A percentile compares a stretch with the other conserved stretches of the same genome.
phyloP scores from a whole-genome alignment of 768 basidiomycete species.

The Mrakia frigida region DNA sequence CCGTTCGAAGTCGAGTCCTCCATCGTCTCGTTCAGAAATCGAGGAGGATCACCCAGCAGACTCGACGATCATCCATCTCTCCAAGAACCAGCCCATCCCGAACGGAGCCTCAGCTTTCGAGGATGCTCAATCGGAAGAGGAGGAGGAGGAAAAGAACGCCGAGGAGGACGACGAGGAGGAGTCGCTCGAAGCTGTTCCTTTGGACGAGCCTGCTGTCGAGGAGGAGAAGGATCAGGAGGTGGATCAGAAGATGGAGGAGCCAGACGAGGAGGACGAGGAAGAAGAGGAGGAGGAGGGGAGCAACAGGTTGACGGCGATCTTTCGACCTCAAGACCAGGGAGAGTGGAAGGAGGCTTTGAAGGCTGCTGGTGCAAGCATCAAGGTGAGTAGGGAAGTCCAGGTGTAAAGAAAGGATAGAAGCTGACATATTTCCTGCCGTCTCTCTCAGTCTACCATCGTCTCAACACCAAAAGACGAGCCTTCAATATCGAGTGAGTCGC shows the following conservation, averaged over 20 bases:
- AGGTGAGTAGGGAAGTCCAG: background rate
- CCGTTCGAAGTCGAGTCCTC: background rate
- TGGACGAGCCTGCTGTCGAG: background rate
- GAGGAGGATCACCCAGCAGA: background rate
- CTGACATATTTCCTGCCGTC: background rate
- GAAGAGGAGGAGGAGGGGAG: conserved; percentile 4
- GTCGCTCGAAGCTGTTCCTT: background rate
- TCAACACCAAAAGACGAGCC: background rate
- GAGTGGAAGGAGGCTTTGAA: conserved; percentile 70
- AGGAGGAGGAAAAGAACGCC: conserved; percentile 43
- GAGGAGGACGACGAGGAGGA: conserved; percentile 48
- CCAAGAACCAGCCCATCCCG: background rate
- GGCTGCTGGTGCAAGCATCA: conserved; percentile 37
- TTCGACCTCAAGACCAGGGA: conserved; percentile 74
- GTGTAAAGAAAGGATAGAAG: background rate
- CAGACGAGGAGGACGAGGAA: conserved; percentile 53
- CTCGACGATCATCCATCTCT: conserved; percentile 6
- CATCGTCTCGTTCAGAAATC: background rate
- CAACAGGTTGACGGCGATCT: conserved; percentile 58
- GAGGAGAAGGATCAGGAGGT: conserved; percentile 9
- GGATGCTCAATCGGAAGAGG: background rate
- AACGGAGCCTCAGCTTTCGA: background rate
- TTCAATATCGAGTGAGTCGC: conserved; percentile 7
- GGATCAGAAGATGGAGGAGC: conserved; percentile 30
- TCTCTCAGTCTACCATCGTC: background rate